phyloP scores from a whole-genome alignment of 495 filamentous ascomycete species.

The Lineolata rhizophorae region DNA sequence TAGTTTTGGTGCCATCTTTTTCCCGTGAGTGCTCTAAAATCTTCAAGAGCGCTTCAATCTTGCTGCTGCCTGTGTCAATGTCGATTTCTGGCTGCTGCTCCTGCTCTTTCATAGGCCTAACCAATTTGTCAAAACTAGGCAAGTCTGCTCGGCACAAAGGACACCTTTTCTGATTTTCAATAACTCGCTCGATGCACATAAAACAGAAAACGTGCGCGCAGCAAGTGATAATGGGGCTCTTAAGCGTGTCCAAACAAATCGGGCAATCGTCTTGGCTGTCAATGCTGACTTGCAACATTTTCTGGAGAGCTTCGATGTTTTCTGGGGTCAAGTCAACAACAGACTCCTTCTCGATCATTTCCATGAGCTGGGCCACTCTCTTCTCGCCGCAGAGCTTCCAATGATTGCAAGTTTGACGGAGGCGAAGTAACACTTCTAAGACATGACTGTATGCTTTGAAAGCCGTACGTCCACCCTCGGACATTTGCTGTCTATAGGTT shows the following conservation, averaged over 20 bases:
- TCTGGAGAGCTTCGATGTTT: constrained; percentile 50
- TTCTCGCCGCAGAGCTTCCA: constrained; percentile 55
- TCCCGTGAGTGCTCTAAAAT: constrained; percentile 48
- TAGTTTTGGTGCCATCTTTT: constrained; percentile 45
- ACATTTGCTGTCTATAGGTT: too few species aligned
- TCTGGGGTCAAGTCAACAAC: constrained; percentile 50
- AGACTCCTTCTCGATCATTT: constrained; percentile 39
- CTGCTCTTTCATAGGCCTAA: constrained; percentile 8
- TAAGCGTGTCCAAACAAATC: constrained; percentile 56
- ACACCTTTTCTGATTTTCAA: constrained; percentile 62
- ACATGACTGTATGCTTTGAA: constrained; percentile 38
- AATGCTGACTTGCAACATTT: constrained; percentile 56
- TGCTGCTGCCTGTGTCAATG: constrained; percentile 52
- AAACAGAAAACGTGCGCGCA: constrained; percentile 71
- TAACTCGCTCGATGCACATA: constrained; percentile 55
- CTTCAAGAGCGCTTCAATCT: constrained; percentile 61
- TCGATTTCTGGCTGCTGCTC: constrained; percentile 19
- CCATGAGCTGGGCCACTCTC: constrained; percentile 46
- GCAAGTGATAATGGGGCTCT: constrained; percentile 62
- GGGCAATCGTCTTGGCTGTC: constrained; percentile 69
- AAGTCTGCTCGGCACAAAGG: constrained; percentile 72
- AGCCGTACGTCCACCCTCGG: too few species aligned
- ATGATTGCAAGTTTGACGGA: constrained; percentile 77
- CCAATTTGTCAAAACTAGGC: background rate
- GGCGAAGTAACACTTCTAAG: constrained; percentile 61